Evolutionary conservation across 257 asterid genomes (phyloP), one percentile per base, ranked within the genome.

Genomic region (Perilla frutescens): DNA sequence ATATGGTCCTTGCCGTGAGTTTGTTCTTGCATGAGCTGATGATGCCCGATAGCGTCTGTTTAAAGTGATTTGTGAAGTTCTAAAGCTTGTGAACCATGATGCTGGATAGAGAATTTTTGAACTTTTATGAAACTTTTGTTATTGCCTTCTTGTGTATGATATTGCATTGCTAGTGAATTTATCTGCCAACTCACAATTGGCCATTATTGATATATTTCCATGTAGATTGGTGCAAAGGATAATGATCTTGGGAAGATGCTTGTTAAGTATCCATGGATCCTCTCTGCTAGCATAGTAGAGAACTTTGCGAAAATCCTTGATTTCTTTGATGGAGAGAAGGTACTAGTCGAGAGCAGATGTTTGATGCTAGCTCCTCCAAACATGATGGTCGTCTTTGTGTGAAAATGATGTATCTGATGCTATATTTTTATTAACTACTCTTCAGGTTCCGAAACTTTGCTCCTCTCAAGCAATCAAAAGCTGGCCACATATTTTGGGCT

Each of bases 241-340:
- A 70, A 55, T 74, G 90, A 84, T 73, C 72, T 80, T 60, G 93
- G 91, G 76, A 79, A 76, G 88, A 89, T 91, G 87, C 78, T 91
- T 76, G 82, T 76, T 71, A 94, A 88, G 85, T 91, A 94, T 82
- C 99, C 99, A 4, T 94, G 99, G 99, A 86, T 94, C 87, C 86
- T 94, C 70, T 90, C 97, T 45, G 66, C 81, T 57, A 84, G 96
- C 78, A 79, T 91, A 71, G 81, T 81, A 78, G 84, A 82, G 67
- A 94, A 94, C 88, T 80, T 77, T 51, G 83, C 86, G 78, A 81
- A 84, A 71, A 78, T 88, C 70, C 81, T 90, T 63, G 72, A 69
- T 73, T 83, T 88, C 79, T 83, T 94, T 72, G 86, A 86, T 65
- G 78, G 74, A 68, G 93, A 86, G 82, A 90, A 91, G 98, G 99